Conservation (phyloP, 75 land plant species). For the Picea sitchensis region DNA sequence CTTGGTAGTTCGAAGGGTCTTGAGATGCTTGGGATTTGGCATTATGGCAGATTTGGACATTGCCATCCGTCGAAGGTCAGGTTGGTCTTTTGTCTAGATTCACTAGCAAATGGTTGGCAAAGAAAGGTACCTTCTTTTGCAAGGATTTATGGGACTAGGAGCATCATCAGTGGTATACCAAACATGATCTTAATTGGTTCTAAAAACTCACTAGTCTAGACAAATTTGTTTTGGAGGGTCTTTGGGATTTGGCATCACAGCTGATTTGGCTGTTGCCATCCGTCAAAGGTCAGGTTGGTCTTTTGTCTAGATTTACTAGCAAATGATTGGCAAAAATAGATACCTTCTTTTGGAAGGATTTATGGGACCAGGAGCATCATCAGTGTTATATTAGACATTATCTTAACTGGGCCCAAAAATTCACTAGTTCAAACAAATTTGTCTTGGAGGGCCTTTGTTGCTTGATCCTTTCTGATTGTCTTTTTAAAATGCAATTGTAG, state of each 20-base stretch:
- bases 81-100: neutral
- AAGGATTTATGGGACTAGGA: neutral
- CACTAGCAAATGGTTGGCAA: neutral
- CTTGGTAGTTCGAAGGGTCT: neutral
- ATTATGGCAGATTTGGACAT: neutral
- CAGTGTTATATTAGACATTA: too few relatives aligned
- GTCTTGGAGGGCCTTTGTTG: neutral
- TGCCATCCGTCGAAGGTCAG: neutral
- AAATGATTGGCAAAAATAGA: neutral
- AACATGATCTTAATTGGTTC: too few relatives aligned
- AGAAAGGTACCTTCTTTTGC: neutral
- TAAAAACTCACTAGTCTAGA: too few relatives aligned
- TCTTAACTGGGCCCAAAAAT: neutral
- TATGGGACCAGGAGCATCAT: neutral
- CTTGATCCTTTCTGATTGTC: neutral
- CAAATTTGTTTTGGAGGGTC: neutral
- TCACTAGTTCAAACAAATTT: neutral
- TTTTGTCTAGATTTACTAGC: neutral
- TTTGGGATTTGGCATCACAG: neutral
- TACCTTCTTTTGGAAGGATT: neutral
- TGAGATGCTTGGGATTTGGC: neutral
- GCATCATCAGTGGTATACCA: neutral
- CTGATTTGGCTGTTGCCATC: neutral
- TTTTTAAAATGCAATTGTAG: neutral
- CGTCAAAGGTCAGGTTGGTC: neutral